A percentile compares a stretch with the other conserved stretches of the same genome.
Evolutionary conservation across 2,329 filamentous ascomycete genomes (phyloP).

Genomic region (Phialophora chinensis): DNA sequence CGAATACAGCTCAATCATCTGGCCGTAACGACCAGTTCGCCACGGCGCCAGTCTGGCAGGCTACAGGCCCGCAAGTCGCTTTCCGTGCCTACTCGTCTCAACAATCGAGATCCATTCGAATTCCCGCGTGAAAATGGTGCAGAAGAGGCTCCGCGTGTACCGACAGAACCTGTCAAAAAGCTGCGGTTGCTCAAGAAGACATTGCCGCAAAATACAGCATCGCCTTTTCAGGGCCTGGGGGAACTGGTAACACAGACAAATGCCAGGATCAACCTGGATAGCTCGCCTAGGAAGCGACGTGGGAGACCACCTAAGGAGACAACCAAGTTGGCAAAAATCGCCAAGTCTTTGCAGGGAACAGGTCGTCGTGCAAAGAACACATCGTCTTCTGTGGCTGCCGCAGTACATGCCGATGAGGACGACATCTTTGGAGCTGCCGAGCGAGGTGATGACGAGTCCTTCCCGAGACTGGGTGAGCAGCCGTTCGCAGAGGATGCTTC

Average conservation of each 20-base stretch:
- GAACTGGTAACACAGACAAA: constrained; percentile 24
- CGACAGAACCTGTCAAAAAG: constrained; percentile 19
- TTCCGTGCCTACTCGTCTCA: constrained; percentile 1
- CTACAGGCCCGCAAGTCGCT: constrained; percentile 25
- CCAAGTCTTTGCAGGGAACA: constrained; percentile 2
- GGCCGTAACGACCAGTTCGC: neutral
- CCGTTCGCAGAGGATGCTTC: neutral
- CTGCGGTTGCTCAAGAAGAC: constrained; percentile 20
- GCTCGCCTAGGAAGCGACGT: constrained; percentile 31
- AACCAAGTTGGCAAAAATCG: constrained; percentile 16
- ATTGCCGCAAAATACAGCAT: constrained; percentile 17
- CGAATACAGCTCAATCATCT: neutral
- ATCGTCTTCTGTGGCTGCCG: neutral
- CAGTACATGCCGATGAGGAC: constrained; percentile 13
- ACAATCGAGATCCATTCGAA: constrained; percentile 12
- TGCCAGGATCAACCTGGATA: constrained; percentile 33
- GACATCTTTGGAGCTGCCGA: constrained; percentile 16
- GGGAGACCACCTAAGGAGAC: constrained; percentile 3
- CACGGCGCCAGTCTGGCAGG: constrained; percentile 23
- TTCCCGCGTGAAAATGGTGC: constrained; percentile 12
- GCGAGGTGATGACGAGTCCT: constrained; percentile 5
- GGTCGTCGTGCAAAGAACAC: neutral
- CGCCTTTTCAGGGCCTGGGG: constrained; percentile 34
- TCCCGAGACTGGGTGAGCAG: neutral
- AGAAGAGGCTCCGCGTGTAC: neutral